Conservation (phyloP, 2,329 filamentous ascomycete genomes). For the Biscogniauxia sp. region DNA sequence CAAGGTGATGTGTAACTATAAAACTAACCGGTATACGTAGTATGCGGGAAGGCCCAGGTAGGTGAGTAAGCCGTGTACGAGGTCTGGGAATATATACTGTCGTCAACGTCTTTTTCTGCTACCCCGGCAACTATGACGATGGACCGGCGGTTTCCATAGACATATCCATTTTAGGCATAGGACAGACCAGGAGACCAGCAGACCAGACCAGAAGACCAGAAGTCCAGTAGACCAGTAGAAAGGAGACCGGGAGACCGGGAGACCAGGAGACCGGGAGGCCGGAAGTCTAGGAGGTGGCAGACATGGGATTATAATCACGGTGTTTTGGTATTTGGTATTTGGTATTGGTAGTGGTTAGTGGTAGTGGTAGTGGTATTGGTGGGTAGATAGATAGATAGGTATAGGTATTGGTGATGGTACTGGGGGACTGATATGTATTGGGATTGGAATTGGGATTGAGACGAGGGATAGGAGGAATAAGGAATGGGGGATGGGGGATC, state of each 20-base stretch:
- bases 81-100: not conserved
- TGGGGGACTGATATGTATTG: too few species aligned
- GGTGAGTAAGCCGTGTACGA: constrained; percentile 4
- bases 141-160: not conserved
- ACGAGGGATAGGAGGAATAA: too few species aligned
- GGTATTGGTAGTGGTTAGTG: not conserved
- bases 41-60: not conserved
- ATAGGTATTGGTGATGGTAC: too few species aligned
- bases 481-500: not conserved
- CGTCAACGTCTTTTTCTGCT: not conserved
- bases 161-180: not conserved
- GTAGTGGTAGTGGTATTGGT: too few species aligned
- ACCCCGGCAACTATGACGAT: not conserved
- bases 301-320: not conserved
- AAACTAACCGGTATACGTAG: constrained; percentile 2
- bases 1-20: constrained; percentile 24
- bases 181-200: not conserved
- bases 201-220: too few species aligned
- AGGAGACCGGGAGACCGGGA: too few species aligned
- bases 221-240: too few species aligned
- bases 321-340: not conserved
- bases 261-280: too few species aligned
- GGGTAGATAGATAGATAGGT: too few species aligned
- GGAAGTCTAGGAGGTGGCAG: not conserved
- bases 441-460: too few species aligned